phyloP scores from a whole-genome alignment of 495 filamentous ascomycete species.

The Lasiosphaeria ovina region DNA sequence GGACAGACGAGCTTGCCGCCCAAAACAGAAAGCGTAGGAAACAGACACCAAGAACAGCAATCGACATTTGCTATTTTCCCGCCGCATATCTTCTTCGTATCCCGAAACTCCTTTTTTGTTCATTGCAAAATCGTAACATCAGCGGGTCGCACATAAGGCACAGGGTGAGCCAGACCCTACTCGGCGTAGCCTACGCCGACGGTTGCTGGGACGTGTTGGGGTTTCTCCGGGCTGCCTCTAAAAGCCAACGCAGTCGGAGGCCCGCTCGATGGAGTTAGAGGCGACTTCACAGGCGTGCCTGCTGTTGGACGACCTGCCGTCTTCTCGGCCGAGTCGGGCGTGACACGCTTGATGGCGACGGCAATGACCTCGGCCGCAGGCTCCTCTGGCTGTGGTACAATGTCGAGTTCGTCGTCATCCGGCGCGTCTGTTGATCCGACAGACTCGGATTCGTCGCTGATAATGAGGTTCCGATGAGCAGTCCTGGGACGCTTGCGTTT shows the following conservation, averaged over 20 bases:
- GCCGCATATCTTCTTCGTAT: conserved; percentile 6
- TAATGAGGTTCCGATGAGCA: conserved; percentile 28
- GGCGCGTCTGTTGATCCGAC: background rate
- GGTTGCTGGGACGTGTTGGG: conserved; percentile 31
- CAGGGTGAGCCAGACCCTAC: conserved; percentile 13
- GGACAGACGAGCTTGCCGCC: too few species aligned
- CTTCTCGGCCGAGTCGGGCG: background rate
- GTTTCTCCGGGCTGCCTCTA: conserved; percentile 53
- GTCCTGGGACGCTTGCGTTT: conserved; percentile 22
- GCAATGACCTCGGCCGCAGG: conserved; percentile 30
- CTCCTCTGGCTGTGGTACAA: conserved; percentile 20
- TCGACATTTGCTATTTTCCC: conserved; percentile 5
- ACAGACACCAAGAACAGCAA: too few species aligned
- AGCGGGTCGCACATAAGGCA: background rate
- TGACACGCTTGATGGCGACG: conserved; percentile 20
- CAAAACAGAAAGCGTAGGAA: too few species aligned
- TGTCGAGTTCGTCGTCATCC: conserved; percentile 8
- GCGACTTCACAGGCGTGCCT: conserved; percentile 17
- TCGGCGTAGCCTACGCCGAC: conserved; percentile 31
- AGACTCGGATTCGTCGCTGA: conserved; percentile 30
- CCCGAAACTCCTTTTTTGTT: conserved; percentile 14
- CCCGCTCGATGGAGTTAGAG: conserved; percentile 26
- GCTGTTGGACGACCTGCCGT: background rate
- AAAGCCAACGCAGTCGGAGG: conserved; percentile 46
- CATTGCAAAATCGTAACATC: conserved; percentile 11